Base-by-base conservation (phyloP, 2,329 filamentous ascomycete species). In the Colletotrichum liaoningense region DNA sequence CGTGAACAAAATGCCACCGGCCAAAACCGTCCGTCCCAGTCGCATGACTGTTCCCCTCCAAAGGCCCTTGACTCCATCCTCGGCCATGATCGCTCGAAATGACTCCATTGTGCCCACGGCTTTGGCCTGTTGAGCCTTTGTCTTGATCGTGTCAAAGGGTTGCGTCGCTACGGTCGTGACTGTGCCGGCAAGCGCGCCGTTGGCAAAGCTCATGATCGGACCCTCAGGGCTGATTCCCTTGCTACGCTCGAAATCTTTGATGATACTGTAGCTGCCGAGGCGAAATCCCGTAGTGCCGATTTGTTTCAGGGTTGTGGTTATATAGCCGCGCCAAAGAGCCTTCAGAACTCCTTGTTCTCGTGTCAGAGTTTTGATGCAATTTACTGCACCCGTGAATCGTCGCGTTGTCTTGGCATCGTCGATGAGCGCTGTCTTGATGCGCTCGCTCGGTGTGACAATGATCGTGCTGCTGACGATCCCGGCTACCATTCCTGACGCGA, bases 191-290 rank as follows among this genome's bases (percentile, higher is more conserved):
- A 71, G 30, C 16, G 68, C 68, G 33, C 68, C 68, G 46, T 71
- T 71, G 12, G 68, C 49, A 14, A 71, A 71, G 54, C 63, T 71
- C 68, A 71, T 67, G 4, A 57, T 6, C 19, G 68, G 68, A 0
- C 68, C 56, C 14, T 71, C 68, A 8, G 56, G 52, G 3, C 46
- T 56, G 19, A 71, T 56, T 0, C 68, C 68, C 7, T n/a, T 59
- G 33, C 63, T 26, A 1, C 63, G 63, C 63, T 71, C 68, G 19
- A 67, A 71, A 35, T 71, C 68, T 22, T 71, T 71, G 46, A 71
- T 71, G n/a, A 67, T 71, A 49, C 68, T 62, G 26, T 71, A 71
- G 57, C 68, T 71, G 11, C 68, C 68, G 1, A 71, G 68, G 4
- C 68, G 30, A 46, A 71, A 71, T 3, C 68, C 68, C n/a, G 68